A percentile compares a stretch with the other conserved stretches of the same genome.
These are phyloP conservation scores for Stachybotrys elegans DNA, from an alignment of 2,329 filamentous ascomycete species.

Conservation along the genomic window DNA sequence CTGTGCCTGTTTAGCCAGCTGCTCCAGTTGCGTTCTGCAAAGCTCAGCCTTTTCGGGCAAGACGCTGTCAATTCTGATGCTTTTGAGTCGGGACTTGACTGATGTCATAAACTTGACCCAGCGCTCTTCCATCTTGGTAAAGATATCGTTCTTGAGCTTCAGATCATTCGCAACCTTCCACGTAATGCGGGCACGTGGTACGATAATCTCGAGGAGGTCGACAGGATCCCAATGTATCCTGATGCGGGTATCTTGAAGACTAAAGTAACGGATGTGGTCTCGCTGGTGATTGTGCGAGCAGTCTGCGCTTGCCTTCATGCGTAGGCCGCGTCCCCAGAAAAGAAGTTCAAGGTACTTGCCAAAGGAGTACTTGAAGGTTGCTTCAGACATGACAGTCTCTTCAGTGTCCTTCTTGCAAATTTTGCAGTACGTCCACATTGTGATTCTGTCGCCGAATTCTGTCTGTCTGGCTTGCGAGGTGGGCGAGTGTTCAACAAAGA, in stretches of 20 bases:
- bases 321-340: conserved; percentile 87
- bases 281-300: conserved; percentile 91
- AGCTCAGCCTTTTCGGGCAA: conserved; percentile 79
- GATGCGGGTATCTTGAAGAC: conserved; percentile 77
- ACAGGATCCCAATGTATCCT: conserved; percentile 91
- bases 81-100: conserved; percentile 75
- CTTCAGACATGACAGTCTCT: conserved; percentile 85
- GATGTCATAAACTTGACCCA: conserved; percentile 85
- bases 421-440: conserved; percentile 98
- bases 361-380: conserved; percentile 97
- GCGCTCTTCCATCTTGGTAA: conserved; percentile 71
- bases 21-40: conserved; percentile 77
- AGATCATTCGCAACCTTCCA: conserved; percentile 98
- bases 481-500: conserved; percentile 65
- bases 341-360: conserved; percentile 97
- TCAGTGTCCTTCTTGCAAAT: conserved; percentile 87
- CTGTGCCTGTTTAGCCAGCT: conserved; percentile 69
- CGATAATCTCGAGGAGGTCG: conserved; percentile 88
- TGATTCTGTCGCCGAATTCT: conserved; percentile 60
- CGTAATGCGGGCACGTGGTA: conserved; percentile 82
- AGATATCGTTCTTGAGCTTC: conserved; percentile 88
- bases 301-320: conserved; percentile 60
- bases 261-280: conserved; percentile 91
- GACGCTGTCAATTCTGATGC: conserved; percentile 88
- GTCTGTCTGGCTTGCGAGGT: conserved; percentile 36